phyloP scores from a whole-genome alignment of 345 rosid genomes.

The Excoecaria agallocha region DNA sequence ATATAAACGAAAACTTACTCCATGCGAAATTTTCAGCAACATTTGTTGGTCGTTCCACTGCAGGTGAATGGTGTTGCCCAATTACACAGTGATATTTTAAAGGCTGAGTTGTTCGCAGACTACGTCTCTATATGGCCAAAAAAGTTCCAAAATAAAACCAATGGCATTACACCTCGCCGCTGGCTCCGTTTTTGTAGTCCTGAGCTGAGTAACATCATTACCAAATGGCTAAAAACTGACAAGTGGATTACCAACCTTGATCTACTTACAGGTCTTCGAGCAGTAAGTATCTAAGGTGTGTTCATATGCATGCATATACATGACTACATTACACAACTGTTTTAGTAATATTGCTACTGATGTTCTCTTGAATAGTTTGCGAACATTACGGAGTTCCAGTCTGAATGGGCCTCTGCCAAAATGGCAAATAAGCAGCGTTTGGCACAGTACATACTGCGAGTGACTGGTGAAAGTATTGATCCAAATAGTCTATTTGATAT shows the following conservation, averaged over 20 bases:
- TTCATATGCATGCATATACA: not conserved
- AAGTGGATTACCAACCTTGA: slow-evolving; percentile 87
- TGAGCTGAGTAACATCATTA: slow-evolving; percentile 87
- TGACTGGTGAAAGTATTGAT: slow-evolving; percentile 77
- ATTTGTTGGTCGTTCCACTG: slow-evolving; percentile 11
- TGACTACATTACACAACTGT: not conserved
- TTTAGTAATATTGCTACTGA: slow-evolving; percentile 20
- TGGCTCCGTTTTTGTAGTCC: slow-evolving; percentile 98
- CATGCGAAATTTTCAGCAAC: not conserved
- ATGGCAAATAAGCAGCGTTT: slow-evolving; percentile 80
- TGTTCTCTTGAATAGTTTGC: slow-evolving; percentile 61
- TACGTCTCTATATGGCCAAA: slow-evolving; percentile 90
- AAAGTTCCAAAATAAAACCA: slow-evolving; percentile 94
- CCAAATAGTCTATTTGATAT: slow-evolving; percentile 86
- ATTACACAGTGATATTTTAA: slow-evolving; percentile 90
- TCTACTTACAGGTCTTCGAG: slow-evolving; percentile 75
- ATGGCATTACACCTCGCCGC: slow-evolving; percentile 95
- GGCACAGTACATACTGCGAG: slow-evolving; percentile 64
- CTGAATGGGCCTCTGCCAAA: slow-evolving; percentile 92
- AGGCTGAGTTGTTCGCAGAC: slow-evolving; percentile 84
- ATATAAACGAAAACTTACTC: not conserved
- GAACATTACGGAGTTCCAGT: slow-evolving; percentile 67
- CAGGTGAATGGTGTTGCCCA: slow-evolving; percentile 99
- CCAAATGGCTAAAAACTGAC: slow-evolving; percentile 87
- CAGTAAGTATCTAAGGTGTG: slow-evolving; percentile 42